Percentiles rank a stretch among this genome's conserved stretches.
These are phyloP conservation scores for Boletus pseudopeckii DNA, from an alignment of 768 basidiomycete genomes.

Conservation along the genomic window DNA sequence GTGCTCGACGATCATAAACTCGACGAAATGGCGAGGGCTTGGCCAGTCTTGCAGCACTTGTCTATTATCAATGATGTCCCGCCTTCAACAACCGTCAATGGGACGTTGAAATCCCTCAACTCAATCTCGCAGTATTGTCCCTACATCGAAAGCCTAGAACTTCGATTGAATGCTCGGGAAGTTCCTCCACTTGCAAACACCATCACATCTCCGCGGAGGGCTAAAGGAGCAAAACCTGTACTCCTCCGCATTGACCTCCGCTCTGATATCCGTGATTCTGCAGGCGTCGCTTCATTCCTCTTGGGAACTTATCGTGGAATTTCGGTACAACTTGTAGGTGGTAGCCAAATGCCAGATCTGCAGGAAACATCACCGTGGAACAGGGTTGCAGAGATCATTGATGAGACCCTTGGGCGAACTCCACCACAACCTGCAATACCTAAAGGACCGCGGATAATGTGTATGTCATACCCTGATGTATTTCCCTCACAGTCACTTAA, in stretches of 20 bases:
- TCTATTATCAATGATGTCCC: slow-evolving; percentile 12
- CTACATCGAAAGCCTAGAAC: slow-evolving; percentile 11
- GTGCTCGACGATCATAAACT: slow-evolving; percentile 13
- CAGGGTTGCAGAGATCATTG: slow-evolving; percentile 17
- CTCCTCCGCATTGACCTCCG: slow-evolving; percentile 12
- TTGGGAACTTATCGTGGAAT: slow-evolving; percentile 9
- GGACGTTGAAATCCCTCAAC: slow-evolving; percentile 8
- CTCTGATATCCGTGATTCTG: slow-evolving; percentile 20
- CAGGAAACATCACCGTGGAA: slow-evolving; percentile 20
- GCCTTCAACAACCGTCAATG: slow-evolving; percentile 4
- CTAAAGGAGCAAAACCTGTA: neutral
- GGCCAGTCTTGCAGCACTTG: slow-evolving; percentile 19
- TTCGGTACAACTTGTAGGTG: slow-evolving; percentile 4
- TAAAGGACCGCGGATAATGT: slow-evolving; percentile 14
- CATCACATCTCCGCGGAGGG: neutral
- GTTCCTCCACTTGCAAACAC: slow-evolving; percentile 1
- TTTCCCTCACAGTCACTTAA: neutral
- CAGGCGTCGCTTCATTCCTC: slow-evolving; percentile 16
- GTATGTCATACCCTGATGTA: slow-evolving; percentile 3
- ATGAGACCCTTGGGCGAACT: slow-evolving; percentile 12
- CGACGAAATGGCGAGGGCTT: slow-evolving; percentile 15
- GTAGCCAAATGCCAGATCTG: slow-evolving; percentile 4
- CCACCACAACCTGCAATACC: slow-evolving; percentile 3
- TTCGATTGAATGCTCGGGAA: slow-evolving; percentile 20
- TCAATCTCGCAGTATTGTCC: slow-evolving; percentile 16